phyloP scores from a whole-genome alignment of 805 yeast species.

The Sugiyamaella valdiviana region DNA sequence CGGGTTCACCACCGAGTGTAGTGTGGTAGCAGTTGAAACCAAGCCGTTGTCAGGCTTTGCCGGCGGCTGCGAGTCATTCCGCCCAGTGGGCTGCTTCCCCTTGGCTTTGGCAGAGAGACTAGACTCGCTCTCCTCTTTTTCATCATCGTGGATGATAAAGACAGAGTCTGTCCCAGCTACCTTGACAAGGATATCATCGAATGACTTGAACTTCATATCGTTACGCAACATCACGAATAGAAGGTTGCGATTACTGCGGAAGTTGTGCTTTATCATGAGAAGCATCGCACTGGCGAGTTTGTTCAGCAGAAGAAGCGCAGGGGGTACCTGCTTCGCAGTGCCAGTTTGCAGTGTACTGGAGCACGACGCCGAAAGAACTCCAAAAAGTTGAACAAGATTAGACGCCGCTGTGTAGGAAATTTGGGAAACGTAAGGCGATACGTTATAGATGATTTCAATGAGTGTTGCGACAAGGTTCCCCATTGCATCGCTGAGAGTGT shows the following conservation, averaged over 20 bases:
- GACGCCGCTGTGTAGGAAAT: slow-evolving; percentile 27
- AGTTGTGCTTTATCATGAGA: slow-evolving; percentile 23
- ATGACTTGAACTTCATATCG: slow-evolving; percentile 15
- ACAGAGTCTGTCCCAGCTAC: neutral
- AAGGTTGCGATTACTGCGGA: slow-evolving; percentile 23
- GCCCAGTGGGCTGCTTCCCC: slow-evolving; percentile 5
- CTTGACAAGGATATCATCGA: neutral
- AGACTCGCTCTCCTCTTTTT: neutral
- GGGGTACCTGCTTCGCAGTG: neutral
- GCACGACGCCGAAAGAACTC: slow-evolving; percentile 13
- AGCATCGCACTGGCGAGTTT: slow-evolving; percentile 20
- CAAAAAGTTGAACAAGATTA: slow-evolving; percentile 24
- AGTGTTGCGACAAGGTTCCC: slow-evolving; percentile 24
- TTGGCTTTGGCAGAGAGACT: slow-evolving; percentile 6
- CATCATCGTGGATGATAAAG: neutral
- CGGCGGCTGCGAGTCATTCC: neutral
- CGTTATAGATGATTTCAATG: slow-evolving; percentile 26
- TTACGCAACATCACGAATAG: slow-evolving; percentile 24
- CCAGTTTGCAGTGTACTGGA: neutral
- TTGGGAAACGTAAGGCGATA: slow-evolving; percentile 27
- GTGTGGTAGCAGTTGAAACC: neutral
- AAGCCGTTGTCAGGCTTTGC: neutral
- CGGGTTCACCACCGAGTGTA: slow-evolving; percentile 11
- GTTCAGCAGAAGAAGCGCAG: slow-evolving; percentile 12
- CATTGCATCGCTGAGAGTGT: slow-evolving; percentile 11